Evolutionary conservation across 257 asterid species (phyloP), one percentile per base, ranked within the genome.

Genomic region (Solanum clarkiae): DNA sequence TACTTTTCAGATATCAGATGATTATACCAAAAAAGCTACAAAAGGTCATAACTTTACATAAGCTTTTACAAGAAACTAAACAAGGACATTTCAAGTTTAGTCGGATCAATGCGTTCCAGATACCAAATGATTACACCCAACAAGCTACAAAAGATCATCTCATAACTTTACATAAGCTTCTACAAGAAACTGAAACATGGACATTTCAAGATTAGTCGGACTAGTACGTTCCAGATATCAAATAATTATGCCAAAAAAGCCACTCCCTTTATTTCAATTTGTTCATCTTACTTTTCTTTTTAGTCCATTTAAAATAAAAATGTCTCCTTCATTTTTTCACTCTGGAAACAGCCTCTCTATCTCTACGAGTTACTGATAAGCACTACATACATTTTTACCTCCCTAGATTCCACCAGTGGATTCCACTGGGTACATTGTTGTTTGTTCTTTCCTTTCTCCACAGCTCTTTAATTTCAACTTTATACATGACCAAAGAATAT

Each of bases 101-200:
- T 42, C 17, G 16, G 22, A 15, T 29, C 11, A 42, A 2, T 70
- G 54, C 26, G 0, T 70, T 70, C 15, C 32, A 70, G 0, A 70
- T 70, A 42, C 3, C 79, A 66, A 1, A 66, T 66, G 47, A 16
- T 66, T 32, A 32, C 26, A 66, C 45, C 68, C 66, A 85, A n/a
- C 90, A 90, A 81, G 93, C 93, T 82, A 66, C n/a, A 66, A 66
- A 66, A 66, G 47, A 1, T 29, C 74, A 66, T 65, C 11, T 65
- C 8, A 16, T 3, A 66, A 66, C 74, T 66, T 66, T 2, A 75
- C 85, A 18, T 89, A 91, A 80, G 92, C 94, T 85, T 84, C 92
- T 42, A 91, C 85, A 70, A 63, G 86, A 22, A 89, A 44, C 95
- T 92, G 88, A 9, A 81, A 83, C 70, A 79, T n/a, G 68, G 45